These are phyloP conservation scores for Porodaedalea pini DNA, from an alignment of 1,284 basidiomycete genomes.

Conservation along the genomic window DNA sequence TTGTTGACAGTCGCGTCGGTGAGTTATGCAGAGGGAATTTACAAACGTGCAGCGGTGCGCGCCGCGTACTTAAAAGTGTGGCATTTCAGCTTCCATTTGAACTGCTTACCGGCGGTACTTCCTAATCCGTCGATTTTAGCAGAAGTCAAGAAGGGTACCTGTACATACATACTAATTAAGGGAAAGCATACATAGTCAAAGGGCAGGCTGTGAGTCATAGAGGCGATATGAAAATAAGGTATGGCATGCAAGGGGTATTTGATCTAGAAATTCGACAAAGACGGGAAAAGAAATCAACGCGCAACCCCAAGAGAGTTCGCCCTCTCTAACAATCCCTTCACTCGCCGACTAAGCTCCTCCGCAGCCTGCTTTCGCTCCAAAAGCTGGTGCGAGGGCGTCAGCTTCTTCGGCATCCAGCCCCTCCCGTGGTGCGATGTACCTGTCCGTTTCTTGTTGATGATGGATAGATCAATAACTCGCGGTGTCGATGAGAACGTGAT, in stretches of 20 bases:
- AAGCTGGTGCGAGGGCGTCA: slow-evolving; percentile 76
- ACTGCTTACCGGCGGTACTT: background rate
- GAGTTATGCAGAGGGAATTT: slow-evolving; percentile 6
- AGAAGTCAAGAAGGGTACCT: background rate
- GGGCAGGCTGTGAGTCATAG: background rate
- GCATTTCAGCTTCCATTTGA: background rate
- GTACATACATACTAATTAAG: background rate
- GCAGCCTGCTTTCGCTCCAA: slow-evolving; percentile 72
- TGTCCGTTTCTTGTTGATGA: slow-evolving; percentile 47
- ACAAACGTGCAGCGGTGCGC: too few species aligned
- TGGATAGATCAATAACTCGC: slow-evolving; percentile 78
- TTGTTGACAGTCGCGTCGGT: slow-evolving; percentile 1
- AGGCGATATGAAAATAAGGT: background rate
- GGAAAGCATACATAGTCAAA: background rate
- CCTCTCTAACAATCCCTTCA: slow-evolving; percentile 66
- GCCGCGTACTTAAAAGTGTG: too few species aligned
- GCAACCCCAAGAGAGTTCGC: slow-evolving; percentile 35
- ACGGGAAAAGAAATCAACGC: background rate
- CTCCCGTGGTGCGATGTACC: slow-evolving; percentile 37
- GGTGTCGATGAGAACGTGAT: slow-evolving; percentile 77
- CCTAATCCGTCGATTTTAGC: background rate
- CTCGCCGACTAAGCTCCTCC: slow-evolving; percentile 61
- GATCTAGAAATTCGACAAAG: background rate
- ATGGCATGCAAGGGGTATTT: slow-evolving; percentile 1
- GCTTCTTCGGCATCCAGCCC: slow-evolving; percentile 72